Percentiles rank a stretch among this genome's conserved stretches.
Conservation (phyloP, 2,329 filamentous ascomycete species). For the Colletotrichum musae region DNA sequence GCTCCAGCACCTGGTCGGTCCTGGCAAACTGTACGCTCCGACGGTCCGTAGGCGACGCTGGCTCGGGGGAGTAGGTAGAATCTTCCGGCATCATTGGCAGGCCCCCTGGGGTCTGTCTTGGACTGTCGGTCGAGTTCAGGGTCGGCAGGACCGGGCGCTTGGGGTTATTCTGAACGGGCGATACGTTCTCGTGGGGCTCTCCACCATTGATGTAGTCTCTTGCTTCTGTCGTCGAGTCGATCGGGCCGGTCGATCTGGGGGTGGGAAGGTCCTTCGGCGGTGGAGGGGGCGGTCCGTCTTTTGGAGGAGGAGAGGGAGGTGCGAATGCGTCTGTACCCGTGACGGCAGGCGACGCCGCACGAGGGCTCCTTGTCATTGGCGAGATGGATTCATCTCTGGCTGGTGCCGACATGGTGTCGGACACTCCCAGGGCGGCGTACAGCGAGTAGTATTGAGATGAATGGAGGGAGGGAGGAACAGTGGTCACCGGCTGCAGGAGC, state of each 20-base stretch:
- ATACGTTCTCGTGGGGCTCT: slow-evolving; percentile 49
- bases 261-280: slow-evolving; percentile 35
- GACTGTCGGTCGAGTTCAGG: slow-evolving; percentile 39
- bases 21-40: slow-evolving; percentile 84
- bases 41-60: slow-evolving; percentile 57
- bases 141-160: slow-evolving; percentile 27
- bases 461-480: background rate
- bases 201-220: slow-evolving; percentile 57
- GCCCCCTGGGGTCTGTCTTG: slow-evolving; percentile 21
- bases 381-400: slow-evolving; percentile 46
- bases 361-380: slow-evolving; percentile 42
- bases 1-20: slow-evolving; percentile 64
- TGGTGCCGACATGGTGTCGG: slow-evolving; percentile 35
- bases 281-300: slow-evolving; percentile 35
- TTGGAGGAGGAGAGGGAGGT: slow-evolving; percentile 33
- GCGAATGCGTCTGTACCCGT: slow-evolving; percentile 25
- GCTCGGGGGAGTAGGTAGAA: slow-evolving; percentile 43
- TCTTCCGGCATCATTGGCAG: slow-evolving; percentile 42
- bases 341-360: slow-evolving; percentile 29
- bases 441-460: background rate
- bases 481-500: slow-evolving; percentile 8
- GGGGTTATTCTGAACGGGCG: slow-evolving; percentile 43
- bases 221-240: slow-evolving; percentile 45
- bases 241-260: slow-evolving; percentile 39
- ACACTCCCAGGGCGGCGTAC: background rate